phyloP scores from a whole-genome alignment of 2,329 filamentous ascomycete species.

The Cladophialophora psammophila region DNA sequence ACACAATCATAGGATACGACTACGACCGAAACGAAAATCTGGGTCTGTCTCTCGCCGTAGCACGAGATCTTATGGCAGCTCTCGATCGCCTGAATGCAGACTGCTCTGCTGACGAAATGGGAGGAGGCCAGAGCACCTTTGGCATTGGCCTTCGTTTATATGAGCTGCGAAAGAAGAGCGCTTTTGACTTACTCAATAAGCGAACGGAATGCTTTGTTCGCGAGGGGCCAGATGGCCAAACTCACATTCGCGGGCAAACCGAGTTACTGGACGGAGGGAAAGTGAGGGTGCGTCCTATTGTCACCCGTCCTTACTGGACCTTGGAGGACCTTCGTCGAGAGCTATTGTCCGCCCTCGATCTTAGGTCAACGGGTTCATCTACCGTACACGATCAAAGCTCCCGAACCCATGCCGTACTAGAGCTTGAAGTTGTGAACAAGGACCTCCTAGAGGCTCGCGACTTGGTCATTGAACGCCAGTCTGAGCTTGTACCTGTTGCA shows the following conservation, averaged over 20 bases:
- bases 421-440: constrained; percentile 53
- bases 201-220: constrained; percentile 51
- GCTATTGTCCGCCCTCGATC: constrained; percentile 44
- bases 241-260: constrained; percentile 53
- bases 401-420: constrained; percentile 54
- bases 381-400: constrained; percentile 55
- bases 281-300: constrained; percentile 53
- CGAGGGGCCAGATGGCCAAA: constrained; percentile 51
- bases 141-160: constrained; percentile 52
- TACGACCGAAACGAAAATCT: constrained; percentile 46
- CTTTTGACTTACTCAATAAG: constrained; percentile 53
- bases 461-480: constrained; percentile 52
- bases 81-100: constrained; percentile 42
- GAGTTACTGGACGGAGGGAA: constrained; percentile 51
- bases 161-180: constrained; percentile 52
- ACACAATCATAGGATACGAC: constrained; percentile 55
- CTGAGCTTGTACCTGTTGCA: constrained; percentile 55
- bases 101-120: constrained; percentile 5
- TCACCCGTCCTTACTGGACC: constrained; percentile 46
- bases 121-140: constrained; percentile 30
- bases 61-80: constrained; percentile 42
- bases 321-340: constrained; percentile 45
- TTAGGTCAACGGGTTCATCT: constrained; percentile 49
- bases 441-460: constrained; percentile 48
- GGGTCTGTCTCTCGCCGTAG: constrained; percentile 50